These are phyloP conservation scores for Backusella tarrabulga DNA, from an alignment of 192 early-diverging fungal species.

Conservation along the genomic window DNA sequence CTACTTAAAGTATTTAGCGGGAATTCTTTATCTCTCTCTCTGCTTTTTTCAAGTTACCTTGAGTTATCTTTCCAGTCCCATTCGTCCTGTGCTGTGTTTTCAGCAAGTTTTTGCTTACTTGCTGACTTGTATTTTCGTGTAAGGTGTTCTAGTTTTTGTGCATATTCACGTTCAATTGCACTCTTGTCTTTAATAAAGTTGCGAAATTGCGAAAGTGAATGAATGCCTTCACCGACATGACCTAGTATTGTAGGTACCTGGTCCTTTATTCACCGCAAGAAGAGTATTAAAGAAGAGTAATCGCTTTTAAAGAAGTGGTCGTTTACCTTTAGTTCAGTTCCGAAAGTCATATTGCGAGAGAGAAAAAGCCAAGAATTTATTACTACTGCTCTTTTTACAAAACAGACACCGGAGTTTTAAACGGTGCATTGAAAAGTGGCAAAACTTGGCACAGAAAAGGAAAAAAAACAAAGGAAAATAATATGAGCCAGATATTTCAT, in stretches of 20 bases:
- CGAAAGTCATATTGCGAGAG: conserved; percentile 22
- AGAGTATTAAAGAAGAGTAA: neutral
- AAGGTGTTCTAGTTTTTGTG: conserved; percentile 61
- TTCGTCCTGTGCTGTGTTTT: conserved; percentile 18
- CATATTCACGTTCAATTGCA: conserved; percentile 70
- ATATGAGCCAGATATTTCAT: no score
- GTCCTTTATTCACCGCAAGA: conserved; percentile 33
- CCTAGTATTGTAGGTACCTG: conserved; percentile 52
- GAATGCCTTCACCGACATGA: conserved; percentile 53
- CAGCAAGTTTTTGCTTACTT: conserved; percentile 32
- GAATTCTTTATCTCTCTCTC: neutral
- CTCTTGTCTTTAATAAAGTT: conserved; percentile 69
- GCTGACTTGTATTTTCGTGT: conserved; percentile 52
- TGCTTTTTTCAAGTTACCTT: conserved; percentile 31
- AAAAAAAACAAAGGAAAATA: no score
- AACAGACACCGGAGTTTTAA: neutral
- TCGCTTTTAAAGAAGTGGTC: neutral
- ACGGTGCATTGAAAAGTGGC: neutral
- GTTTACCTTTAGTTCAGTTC: conserved; percentile 25
- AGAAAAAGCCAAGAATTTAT: neutral
- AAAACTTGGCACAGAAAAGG: no score
- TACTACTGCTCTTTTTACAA: neutral
- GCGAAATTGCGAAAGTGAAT: conserved; percentile 64
- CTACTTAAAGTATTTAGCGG: conserved; percentile 24
- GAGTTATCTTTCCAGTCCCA: conserved; percentile 35